Percentiles rank a stretch among this genome's conserved stretches.
Conservation (phyloP, 2,329 filamentous ascomycete species). For the Trichoderma arundinaceum region DNA sequence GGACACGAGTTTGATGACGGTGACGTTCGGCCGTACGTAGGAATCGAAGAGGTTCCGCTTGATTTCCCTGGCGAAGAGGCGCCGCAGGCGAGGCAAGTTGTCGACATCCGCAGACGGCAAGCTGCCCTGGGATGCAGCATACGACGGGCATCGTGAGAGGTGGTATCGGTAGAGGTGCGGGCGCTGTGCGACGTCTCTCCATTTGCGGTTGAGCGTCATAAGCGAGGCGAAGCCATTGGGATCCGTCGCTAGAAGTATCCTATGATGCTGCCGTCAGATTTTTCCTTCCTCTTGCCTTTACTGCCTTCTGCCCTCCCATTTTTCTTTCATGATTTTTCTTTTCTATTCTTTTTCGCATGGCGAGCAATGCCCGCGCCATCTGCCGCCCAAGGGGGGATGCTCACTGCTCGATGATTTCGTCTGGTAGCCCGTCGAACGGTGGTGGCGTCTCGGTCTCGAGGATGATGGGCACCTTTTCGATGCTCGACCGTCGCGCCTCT, state of each 20-base stretch:
- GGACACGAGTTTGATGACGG: constrained; percentile 79
- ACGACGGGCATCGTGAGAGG: constrained; percentile 65
- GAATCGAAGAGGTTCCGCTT: constrained; percentile 80
- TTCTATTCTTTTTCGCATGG: neutral
- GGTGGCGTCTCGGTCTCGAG: constrained; percentile 36
- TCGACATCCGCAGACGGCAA: constrained; percentile 50
- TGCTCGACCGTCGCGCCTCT: constrained; percentile 44
- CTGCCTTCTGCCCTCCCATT: neutral
- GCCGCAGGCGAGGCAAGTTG: constrained; percentile 65
- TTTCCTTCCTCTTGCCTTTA: neutral
- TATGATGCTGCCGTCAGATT: constrained; percentile 40
- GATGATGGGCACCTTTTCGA: constrained; percentile 43
- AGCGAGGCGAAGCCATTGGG: constrained; percentile 71
- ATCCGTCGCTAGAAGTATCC: constrained; percentile 65
- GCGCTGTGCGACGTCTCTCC: constrained; percentile 68
- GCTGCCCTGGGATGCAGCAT: constrained; percentile 56
- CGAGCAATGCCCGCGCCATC: neutral
- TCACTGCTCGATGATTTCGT: constrained; percentile 74
- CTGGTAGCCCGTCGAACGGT: constrained; percentile 58
- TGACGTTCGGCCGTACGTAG: constrained; percentile 72
- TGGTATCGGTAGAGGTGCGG: constrained; percentile 67
- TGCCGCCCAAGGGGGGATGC: constrained; percentile 38
- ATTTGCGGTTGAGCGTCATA: constrained; percentile 67
- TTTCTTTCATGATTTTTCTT: no score
- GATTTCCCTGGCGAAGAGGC: constrained; percentile 70